Conservation (phyloP, 805 yeast species). For the Candida mattraensis region DNA sequence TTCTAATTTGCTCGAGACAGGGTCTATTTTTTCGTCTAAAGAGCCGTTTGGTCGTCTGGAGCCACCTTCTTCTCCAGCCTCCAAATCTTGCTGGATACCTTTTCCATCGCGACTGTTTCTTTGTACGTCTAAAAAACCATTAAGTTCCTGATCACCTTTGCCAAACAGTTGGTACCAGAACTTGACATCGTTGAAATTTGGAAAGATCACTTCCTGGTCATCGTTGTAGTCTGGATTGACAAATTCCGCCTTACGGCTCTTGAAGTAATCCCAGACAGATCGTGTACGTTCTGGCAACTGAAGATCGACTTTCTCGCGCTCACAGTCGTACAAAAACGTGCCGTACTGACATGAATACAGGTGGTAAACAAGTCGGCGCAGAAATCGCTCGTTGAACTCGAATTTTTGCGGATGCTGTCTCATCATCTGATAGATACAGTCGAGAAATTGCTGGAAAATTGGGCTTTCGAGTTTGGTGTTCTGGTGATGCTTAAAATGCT, state of each 20-base stretch:
- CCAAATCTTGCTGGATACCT: background rate
- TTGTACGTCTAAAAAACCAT: conserved; percentile 26
- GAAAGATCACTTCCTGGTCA: conserved; percentile 52
- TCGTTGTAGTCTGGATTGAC: conserved; percentile 47
- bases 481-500: conserved; percentile 48
- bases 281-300: conserved; percentile 52
- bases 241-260: conserved; percentile 72
- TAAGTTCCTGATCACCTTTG: conserved; percentile 67
- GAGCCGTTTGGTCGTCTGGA: background rate
- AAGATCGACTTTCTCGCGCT: conserved; percentile 54
- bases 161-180: conserved; percentile 94
- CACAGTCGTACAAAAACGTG: conserved; percentile 76
- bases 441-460: conserved; percentile 90
- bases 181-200: conserved; percentile 59
- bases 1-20: conserved; percentile 2
- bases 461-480: conserved; percentile 75
- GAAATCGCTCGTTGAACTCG: conserved; percentile 86
- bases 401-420: conserved; percentile 70
- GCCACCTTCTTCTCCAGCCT: conserved; percentile 1
- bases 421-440: conserved; percentile 78
- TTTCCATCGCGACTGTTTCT: conserved; percentile 1
- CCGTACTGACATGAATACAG: conserved; percentile 94
- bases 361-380: conserved; percentile 83
- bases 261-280: conserved; percentile 92
- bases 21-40: background rate